Percentiles rank a stretch among this genome's conserved stretches.
phyloP scores from a whole-genome alignment of 495 filamentous ascomycete genomes.

The Entonaema liquescens region DNA sequence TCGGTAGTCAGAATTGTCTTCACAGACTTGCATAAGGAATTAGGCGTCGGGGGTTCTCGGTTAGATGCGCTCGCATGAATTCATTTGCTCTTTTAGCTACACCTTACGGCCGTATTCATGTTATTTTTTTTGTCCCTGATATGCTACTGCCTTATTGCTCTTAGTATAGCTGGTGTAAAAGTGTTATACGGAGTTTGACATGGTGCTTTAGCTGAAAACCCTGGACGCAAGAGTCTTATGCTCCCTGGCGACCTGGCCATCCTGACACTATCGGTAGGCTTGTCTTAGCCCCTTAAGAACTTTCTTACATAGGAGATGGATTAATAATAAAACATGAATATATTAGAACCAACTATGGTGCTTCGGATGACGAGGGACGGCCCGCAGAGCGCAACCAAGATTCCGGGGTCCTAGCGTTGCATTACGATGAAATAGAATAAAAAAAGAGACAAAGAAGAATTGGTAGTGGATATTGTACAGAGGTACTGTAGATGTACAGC shows the following conservation, averaged over 20 bases:
- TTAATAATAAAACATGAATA: too few relatives aligned
- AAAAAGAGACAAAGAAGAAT: not conserved
- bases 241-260: too few relatives aligned
- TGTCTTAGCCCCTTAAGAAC: too few relatives aligned
- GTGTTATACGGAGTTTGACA: not conserved
- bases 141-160: not conserved
- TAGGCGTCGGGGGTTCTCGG: slow-evolving; percentile 21
- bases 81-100: slow-evolving; percentile 1
- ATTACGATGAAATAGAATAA: too few relatives aligned
- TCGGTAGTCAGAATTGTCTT: slow-evolving; percentile 28
- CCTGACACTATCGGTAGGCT: too few relatives aligned
- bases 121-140: not conserved
- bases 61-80: slow-evolving; percentile 19
- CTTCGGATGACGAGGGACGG: not conserved
- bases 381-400: not conserved
- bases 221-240: too few relatives aligned
- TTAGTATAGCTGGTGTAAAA: not conserved
- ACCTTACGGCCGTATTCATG: not conserved
- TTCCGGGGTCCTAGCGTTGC: not conserved
- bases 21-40: slow-evolving; percentile 37
- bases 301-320: too few relatives aligned
- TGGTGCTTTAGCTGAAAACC: not conserved
- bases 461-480: not conserved
- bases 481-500: too few relatives aligned
- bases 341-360: too few relatives aligned